These are phyloP conservation scores for Oropetium thomaeum DNA, from an alignment of 176 grass and related monocot species.

Conservation along the genomic window DNA sequence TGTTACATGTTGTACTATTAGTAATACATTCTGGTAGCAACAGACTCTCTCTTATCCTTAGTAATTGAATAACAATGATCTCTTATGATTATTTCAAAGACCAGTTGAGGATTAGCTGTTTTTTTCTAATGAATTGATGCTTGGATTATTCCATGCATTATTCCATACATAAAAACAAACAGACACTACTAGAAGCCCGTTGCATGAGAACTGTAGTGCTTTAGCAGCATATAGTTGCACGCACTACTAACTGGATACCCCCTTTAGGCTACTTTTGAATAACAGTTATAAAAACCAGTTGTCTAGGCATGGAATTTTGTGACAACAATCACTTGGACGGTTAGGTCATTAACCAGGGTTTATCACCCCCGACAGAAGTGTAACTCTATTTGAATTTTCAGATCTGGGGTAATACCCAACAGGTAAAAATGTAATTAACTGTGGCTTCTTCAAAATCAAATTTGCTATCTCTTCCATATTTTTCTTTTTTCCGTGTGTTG, in stretches of 20 bases:
- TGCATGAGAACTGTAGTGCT: background rate
- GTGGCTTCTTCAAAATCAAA: background rate
- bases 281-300: background rate
- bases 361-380: background rate
- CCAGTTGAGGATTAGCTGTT: background rate
- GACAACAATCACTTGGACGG: background rate
- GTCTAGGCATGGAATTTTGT: background rate
- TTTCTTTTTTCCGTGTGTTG: background rate
- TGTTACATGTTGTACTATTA: background rate
- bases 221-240: background rate
- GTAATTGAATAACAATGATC: background rate
- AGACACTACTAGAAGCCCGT: background rate
- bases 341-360: background rate
- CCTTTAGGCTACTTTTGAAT: background rate
- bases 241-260: background rate
- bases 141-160: conserved; percentile 9
- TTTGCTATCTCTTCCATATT: background rate
- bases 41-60: background rate
- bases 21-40: background rate
- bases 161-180: background rate
- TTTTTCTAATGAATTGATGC: conserved; percentile 6
- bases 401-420: background rate
- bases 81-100: background rate
- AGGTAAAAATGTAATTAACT: background rate
- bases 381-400: background rate